phyloP scores from a whole-genome alignment of 2,329 filamentous ascomycete species.

The Zopfia rhizophila region DNA sequence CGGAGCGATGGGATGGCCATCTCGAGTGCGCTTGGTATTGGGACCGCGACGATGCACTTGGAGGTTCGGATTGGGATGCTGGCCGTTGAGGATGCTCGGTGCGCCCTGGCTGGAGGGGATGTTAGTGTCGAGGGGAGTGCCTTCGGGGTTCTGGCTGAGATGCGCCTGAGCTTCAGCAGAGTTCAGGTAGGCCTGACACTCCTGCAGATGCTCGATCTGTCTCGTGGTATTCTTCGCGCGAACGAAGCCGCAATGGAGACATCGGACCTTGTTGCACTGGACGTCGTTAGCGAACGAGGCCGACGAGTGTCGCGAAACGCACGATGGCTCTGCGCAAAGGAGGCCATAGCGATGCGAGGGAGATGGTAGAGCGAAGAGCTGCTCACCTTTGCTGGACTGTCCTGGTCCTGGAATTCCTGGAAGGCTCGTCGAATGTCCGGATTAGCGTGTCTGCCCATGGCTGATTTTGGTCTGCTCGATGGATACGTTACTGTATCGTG shows the following conservation, averaged over 20 bases:
- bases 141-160: conserved; percentile 28
- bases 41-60: conserved; percentile 57
- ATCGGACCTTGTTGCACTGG: conserved; percentile 61
- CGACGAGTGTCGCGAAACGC: background rate
- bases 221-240: conserved; percentile 63
- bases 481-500: conserved; percentile 31
- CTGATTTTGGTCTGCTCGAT: conserved; percentile 1
- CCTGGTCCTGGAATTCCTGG: conserved; percentile 53
- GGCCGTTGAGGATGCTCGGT: conserved; percentile 55
- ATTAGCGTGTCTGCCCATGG: conserved; percentile 52
- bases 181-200: conserved; percentile 56
- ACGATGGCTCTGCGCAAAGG: background rate
- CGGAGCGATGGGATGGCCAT: conserved; percentile 50
- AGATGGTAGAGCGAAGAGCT: too few relatives aligned
- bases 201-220: conserved; percentile 61
- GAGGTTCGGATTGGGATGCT: conserved; percentile 60
- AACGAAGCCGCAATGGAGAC: conserved; percentile 60
- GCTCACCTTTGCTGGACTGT: conserved; percentile 53
- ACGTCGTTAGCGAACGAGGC: background rate
- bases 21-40: conserved; percentile 51
- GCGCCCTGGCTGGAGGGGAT: conserved; percentile 25
- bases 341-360: conserved; percentile 1
- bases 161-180: conserved; percentile 57
- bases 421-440: conserved; percentile 54
- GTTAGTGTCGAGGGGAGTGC: conserved; percentile 18